A percentile compares a stretch with the other conserved stretches of the same genome.
phyloP scores from a whole-genome alignment of 768 basidiomycete genomes.

The Pleurotus cornucopiae region DNA sequence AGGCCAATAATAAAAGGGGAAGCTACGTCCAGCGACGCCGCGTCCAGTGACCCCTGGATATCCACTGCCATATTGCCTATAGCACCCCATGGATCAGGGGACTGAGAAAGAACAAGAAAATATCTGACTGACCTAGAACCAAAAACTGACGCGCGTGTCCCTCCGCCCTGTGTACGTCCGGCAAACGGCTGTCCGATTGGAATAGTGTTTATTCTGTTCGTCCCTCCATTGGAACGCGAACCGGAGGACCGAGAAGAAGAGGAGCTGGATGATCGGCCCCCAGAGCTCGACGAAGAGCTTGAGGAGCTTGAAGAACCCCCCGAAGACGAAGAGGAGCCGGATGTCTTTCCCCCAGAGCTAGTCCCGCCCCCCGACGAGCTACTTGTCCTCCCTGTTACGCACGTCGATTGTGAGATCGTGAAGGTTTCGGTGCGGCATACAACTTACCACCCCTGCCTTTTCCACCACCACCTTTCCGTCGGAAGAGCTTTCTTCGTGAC shows the following conservation, averaged over 20 bases:
- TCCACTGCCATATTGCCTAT: slow-evolving; percentile 57
- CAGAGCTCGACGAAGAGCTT: slow-evolving; percentile 12
- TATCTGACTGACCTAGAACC: slow-evolving; percentile 35
- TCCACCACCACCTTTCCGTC: slow-evolving; percentile 14
- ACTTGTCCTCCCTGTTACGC: background rate
- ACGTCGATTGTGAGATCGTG: background rate
- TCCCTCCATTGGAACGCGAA: slow-evolving; percentile 25
- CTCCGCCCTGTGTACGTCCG: slow-evolving; percentile 51
- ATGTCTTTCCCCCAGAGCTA: background rate
- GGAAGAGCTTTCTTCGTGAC: slow-evolving; percentile 6
- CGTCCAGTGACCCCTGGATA: slow-evolving; percentile 46
- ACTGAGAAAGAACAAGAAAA: background rate
- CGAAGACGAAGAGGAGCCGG: background rate
- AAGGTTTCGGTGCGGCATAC: background rate
- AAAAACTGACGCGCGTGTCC: slow-evolving; percentile 36
- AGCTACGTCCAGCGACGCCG: slow-evolving; percentile 45
- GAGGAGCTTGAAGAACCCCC: background rate
- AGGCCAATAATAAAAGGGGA: slow-evolving; percentile 70
- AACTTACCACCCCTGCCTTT: slow-evolving; percentile 21
- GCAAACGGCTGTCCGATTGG: slow-evolving; percentile 40
- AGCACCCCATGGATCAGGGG: slow-evolving; percentile 7
- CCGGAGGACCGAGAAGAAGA: slow-evolving; percentile 10
- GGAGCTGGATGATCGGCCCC: slow-evolving; percentile 5
- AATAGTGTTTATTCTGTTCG: slow-evolving; percentile 27
- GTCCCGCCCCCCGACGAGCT: background rate